Conservation (phyloP, 768 basidiomycete species). For the Russula earlei region DNA sequence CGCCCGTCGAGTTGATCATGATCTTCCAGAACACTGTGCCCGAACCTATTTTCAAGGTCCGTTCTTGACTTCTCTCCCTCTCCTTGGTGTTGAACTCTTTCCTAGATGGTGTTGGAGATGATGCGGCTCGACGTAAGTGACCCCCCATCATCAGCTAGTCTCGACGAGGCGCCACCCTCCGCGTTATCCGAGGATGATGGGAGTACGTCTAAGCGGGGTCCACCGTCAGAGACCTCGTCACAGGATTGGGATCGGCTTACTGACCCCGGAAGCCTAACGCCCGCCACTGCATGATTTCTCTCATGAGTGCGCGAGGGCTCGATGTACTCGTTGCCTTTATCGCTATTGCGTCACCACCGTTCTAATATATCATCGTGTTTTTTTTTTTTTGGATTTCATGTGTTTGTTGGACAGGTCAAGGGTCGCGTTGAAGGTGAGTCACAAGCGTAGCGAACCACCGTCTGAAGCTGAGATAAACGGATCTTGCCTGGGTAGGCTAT, state of each 20-base stretch:
- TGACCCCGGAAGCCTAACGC: constrained; percentile 54
- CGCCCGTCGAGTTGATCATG: constrained; percentile 86
- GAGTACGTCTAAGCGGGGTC: constrained; percentile 48
- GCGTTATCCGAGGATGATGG: constrained; percentile 42
- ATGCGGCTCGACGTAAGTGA: constrained; percentile 84
- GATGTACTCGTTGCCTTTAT: constrained; percentile 15
- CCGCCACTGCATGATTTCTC: constrained; percentile 30
- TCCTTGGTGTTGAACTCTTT: constrained; percentile 1
- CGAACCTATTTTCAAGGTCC: constrained; percentile 66
- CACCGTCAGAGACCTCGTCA: constrained; percentile 80
- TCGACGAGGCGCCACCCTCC: constrained; percentile 25
- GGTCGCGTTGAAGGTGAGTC: constrained; percentile 68
- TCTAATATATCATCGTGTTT: constrained; percentile 64
- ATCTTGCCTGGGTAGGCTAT: constrained; percentile 45
- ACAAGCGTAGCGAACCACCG: constrained; percentile 8
- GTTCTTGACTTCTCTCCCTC: constrained; percentile 14
- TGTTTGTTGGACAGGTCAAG: constrained; percentile 42
- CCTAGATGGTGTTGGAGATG: constrained; percentile 68
- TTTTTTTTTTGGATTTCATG: constrained; percentile 28
- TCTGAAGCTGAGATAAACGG: constrained; percentile 21
- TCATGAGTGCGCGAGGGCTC: constrained; percentile 12
- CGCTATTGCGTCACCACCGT: constrained; percentile 24
- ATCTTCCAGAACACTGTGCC: constrained; percentile 93
- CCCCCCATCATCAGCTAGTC: constrained; percentile 34
- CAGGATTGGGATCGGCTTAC: constrained; percentile 88